Evolutionary conservation across 805 yeast genomes (phyloP).

Genomic region (Teunomyces cretensis): DNA sequence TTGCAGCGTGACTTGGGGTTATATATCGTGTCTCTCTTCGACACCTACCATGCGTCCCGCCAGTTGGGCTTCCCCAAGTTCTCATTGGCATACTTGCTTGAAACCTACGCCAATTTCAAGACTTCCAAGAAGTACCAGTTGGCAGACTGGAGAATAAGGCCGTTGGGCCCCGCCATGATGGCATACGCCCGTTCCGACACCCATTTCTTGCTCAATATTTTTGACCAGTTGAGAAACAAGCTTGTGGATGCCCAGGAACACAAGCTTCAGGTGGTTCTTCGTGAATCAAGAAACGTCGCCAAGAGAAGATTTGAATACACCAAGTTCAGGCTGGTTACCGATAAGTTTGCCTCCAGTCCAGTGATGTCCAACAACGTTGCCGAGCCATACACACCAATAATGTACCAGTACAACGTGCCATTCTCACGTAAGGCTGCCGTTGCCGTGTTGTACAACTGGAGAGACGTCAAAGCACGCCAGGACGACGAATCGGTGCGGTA

Average conservation of each 20-base stretch:
- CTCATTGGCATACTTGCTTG: slow-evolving; percentile 81
- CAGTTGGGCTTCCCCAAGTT: slow-evolving; percentile 77
- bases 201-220: slow-evolving; percentile 82
- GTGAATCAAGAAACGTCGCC: slow-evolving; percentile 78
- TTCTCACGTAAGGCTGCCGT: slow-evolving; percentile 53
- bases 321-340: slow-evolving; percentile 51
- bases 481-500: slow-evolving; percentile 84
- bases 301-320: slow-evolving; percentile 78
- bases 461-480: slow-evolving; percentile 72
- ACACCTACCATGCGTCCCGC: slow-evolving; percentile 87
- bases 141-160: slow-evolving; percentile 95
- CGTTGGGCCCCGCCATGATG: slow-evolving; percentile 70
- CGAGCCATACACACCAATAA: slow-evolving; percentile 67
- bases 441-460: slow-evolving; percentile 71
- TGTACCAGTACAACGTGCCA: slow-evolving; percentile 66
- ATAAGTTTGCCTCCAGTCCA: slow-evolving; percentile 46
- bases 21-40: slow-evolving; percentile 85
- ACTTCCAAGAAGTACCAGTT: slow-evolving; percentile 93
- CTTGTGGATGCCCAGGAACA: slow-evolving; percentile 45
- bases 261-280: slow-evolving; percentile 60
- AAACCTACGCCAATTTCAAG: slow-evolving; percentile 74
- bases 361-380: slow-evolving; percentile 44
- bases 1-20: slow-evolving; percentile 92
- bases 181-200: slow-evolving; percentile 94
- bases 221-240: slow-evolving; percentile 66